phyloP scores from a whole-genome alignment of 441 rosid genomes.

The Croton setiger region DNA sequence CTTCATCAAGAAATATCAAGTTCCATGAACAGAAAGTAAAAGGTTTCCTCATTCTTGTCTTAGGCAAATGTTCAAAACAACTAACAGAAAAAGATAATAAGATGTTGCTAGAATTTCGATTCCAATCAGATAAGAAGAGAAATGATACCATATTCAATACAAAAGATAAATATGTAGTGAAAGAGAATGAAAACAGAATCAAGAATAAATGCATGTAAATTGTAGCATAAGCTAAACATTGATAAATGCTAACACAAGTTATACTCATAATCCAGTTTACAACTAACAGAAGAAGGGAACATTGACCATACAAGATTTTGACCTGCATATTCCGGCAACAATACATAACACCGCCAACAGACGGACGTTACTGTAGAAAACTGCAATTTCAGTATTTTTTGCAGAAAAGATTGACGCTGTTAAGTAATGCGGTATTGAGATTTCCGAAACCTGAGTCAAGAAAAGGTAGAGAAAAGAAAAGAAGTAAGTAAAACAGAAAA shows the following conservation, averaged over 20 bases:
- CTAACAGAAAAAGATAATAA: conserved; percentile 2
- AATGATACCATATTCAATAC: neutral
- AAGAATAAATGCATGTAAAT: neutral
- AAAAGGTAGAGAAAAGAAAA: neutral
- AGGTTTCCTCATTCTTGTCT: neutral
- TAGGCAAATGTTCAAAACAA: conserved; percentile 6
- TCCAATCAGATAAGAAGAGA: neutral
- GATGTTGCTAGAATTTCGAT: neutral
- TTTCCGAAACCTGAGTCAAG: conserved; percentile 76
- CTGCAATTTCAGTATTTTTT: conserved; percentile 59
- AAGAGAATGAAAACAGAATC: neutral
- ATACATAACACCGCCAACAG: conserved; percentile 67
- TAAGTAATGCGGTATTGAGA: conserved; percentile 82
- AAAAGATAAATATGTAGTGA: neutral
- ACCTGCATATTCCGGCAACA: conserved; percentile 92
- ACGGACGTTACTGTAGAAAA: conserved; percentile 68
- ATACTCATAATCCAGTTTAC: conserved; percentile 10
- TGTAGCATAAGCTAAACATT: neutral
- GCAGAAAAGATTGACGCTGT: conserved; percentile 95
- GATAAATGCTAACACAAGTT: neutral
- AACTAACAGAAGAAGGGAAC: conserved; percentile 36
- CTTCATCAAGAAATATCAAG: conserved; percentile 21
- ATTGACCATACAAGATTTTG: conserved; percentile 73
- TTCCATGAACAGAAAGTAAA: conserved; percentile 12
- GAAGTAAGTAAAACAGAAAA: conserved; percentile 15